Conservation (phyloP, 2,329 filamentous ascomycete species). For the Sporothrix variecibatus region DNA sequence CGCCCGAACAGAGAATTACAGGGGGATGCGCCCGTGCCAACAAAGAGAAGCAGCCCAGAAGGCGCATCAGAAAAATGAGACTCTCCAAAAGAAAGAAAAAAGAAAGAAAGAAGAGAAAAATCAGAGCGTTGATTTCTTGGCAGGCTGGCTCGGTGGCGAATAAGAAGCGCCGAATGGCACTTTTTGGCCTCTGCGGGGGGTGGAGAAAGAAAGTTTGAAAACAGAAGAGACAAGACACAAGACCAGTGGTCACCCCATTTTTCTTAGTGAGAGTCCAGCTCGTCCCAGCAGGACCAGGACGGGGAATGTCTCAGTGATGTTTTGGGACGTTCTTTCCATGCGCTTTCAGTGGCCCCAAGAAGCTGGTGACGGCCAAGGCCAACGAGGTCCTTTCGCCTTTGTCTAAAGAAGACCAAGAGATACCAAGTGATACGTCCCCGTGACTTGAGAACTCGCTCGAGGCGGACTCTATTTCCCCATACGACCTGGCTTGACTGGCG, state of each 20-base stretch:
- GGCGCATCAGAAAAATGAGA: neutral
- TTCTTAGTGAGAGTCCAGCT: neutral
- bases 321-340: conserved; percentile 5
- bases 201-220: conserved; percentile 1
- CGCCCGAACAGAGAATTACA: neutral
- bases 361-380: neutral
- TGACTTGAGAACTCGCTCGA: neutral
- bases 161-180: conserved; percentile 11
- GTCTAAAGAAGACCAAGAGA: neutral
- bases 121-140: conserved; percentile 11
- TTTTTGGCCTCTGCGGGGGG: conserved; percentile 16
- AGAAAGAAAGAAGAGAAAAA: neutral
- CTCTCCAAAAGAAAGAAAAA: neutral
- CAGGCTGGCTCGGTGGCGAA: neutral
- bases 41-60: neutral
- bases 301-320: neutral
- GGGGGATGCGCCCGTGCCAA: neutral
- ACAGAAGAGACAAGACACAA: neutral
- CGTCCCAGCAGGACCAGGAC: too few relatives aligned
- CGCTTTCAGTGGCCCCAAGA: neutral
- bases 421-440: neutral
- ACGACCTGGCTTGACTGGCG: neutral
- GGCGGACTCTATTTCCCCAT: neutral
- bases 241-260: neutral
- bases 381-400: neutral